Evolutionary conservation across 352 stramenopile genomes (phyloP), one percentile per base, ranked within the genome.

Genomic region (Globisporangium nodosum): DNA sequence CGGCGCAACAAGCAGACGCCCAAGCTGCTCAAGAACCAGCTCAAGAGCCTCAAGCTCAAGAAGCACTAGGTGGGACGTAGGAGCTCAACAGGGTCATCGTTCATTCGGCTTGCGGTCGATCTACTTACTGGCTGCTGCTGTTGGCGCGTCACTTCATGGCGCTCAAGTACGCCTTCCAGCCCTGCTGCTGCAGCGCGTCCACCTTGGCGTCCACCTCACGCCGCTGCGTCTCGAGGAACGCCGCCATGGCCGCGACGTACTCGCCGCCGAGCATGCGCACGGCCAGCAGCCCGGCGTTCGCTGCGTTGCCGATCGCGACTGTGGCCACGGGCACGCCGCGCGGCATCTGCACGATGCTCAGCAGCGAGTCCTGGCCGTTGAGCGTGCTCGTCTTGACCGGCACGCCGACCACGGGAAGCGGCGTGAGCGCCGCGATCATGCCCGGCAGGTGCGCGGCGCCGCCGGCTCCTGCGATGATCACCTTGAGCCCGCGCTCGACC

Each of bases 301-400:
- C 97, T 15, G 96, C 90, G 79, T 99, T 99, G 56, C 96, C 96
- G 65, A 99, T 99, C 2, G 96, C 96, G 15, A 99, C 96, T 12
- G 97, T 99, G 2, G 97, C 97, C 42, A 99, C 96, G 12, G 97
- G 97, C 37, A 99, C 87, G 52, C 97, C 97, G 37, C 94, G 77
- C 40, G 97, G 97, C 97, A 99, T 99, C 82, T 99, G 97, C 24
- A 99, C 96, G 71, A 99, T 99, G 68, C 91, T 98, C 63, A 99
- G 79, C 13, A 99, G 76, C 48, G 94, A 98, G 77, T 99, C 97
- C 53, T 98, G 76, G 31, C 97, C 97, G 65, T 96, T 98, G 15
- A 99, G 73, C 20, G 96, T 98, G 24, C 89, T 98, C 6, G 96
- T 99, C 78, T 99, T 98, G 21, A 99, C 92, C 13, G 97, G 97